Evolutionary conservation across 345 rosid genomes (phyloP).

Genomic region (Clausena lansium): DNA sequence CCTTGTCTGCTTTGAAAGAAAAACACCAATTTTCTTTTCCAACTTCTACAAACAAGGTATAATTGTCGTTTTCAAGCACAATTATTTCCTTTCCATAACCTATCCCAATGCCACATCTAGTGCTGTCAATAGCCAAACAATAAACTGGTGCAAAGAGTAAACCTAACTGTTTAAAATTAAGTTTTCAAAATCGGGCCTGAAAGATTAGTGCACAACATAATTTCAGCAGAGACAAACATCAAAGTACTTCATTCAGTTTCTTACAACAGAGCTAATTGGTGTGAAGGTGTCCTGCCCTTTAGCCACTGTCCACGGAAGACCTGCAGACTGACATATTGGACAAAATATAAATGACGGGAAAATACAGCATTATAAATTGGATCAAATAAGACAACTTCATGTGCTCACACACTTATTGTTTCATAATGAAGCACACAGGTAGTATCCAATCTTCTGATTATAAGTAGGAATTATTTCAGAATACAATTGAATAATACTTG

Average conservation of each 20-base stretch:
- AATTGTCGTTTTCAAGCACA: neutral
- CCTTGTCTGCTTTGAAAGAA: neutral
- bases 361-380: neutral
- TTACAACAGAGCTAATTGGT: conserved; percentile 85
- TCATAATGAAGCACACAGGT: neutral
- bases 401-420: neutral
- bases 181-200: neutral
- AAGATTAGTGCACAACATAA: neutral
- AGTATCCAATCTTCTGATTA: neutral
- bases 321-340: conserved; percentile 58
- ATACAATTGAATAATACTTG: neutral
- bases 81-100: neutral
- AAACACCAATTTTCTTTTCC: neutral
- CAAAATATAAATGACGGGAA: neutral
- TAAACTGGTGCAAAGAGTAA: neutral
- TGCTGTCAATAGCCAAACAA: neutral
- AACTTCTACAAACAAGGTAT: neutral
- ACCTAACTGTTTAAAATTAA: neutral
- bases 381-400: too few relatives aligned
- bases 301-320: conserved; percentile 94
- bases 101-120: neutral
- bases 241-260: conserved; percentile 22
- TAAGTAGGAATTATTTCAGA: neutral
- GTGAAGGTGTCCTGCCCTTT: conserved; percentile 96
- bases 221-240: neutral